phyloP scores from a whole-genome alignment of 2,329 filamentous ascomycete genomes.

The Parafenestella ontariensis region DNA sequence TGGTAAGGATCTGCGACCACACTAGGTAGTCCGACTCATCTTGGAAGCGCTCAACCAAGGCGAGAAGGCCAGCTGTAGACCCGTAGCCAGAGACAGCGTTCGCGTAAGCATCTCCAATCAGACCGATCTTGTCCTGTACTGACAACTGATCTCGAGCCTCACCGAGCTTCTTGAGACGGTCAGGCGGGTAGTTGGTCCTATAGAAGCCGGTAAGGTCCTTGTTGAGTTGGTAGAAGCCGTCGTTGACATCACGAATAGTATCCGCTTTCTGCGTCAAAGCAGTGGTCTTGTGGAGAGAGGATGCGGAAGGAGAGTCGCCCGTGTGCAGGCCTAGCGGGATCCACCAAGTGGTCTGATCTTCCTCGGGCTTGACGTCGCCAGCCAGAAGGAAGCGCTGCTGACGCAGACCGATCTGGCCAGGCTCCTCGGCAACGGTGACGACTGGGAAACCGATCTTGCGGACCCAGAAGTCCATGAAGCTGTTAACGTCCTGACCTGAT shows the following conservation, averaged over 20 bases:
- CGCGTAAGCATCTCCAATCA: slow-evolving; percentile 88
- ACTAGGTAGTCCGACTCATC: slow-evolving; percentile 85
- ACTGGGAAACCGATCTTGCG: slow-evolving; percentile 94
- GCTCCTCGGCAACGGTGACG: slow-evolving; percentile 82
- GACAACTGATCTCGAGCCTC: slow-evolving; percentile 77
- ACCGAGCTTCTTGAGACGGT: slow-evolving; percentile 80
- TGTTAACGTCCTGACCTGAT: slow-evolving; percentile 83
- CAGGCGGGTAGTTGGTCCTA: slow-evolving; percentile 90
- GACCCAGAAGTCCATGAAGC: slow-evolving; percentile 95
- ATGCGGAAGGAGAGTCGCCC: slow-evolving; percentile 62
- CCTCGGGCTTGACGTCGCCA: slow-evolving; percentile 87
- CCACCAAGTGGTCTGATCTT: slow-evolving; percentile 96
- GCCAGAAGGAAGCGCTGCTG: slow-evolving; percentile 91
- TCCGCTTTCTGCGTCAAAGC: slow-evolving; percentile 79
- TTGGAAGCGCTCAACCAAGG: slow-evolving; percentile 84
- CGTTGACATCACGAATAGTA: slow-evolving; percentile 75
- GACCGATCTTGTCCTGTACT: slow-evolving; percentile 88
- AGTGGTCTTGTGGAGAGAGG: slow-evolving; percentile 67
- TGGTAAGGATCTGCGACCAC: slow-evolving; percentile 83
- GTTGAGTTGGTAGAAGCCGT: slow-evolving; percentile 93
- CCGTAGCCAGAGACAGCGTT: slow-evolving; percentile 87
- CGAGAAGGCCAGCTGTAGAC: slow-evolving; percentile 79
- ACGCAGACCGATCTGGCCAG: slow-evolving; percentile 79
- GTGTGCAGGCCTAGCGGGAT: slow-evolving; percentile 86
- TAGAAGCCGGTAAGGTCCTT: slow-evolving; percentile 88